Base-by-base conservation (phyloP, 2,329 filamentous ascomycete species). In the Trichoderma atroviride region DNA sequence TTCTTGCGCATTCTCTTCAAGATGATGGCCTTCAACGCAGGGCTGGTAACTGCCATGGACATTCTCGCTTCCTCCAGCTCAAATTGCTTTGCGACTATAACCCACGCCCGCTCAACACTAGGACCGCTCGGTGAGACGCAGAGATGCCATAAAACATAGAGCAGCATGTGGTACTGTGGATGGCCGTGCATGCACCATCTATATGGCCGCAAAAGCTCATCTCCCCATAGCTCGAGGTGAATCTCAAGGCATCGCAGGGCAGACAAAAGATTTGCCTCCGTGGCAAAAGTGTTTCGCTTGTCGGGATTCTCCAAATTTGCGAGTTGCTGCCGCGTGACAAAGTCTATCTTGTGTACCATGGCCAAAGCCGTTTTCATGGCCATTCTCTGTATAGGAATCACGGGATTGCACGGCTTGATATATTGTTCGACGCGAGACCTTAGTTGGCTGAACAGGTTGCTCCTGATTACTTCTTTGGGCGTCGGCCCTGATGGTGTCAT, bases 321-420 rank as follows among this genome's bases (percentile, higher is more conserved):
- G 68, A 68, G 76, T 70, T 74, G 75, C 58, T 79, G 78, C 11
- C 75, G 74, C 11, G 75, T 73, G 40, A 79, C 76, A 43, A 81
- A 74, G 65, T 80, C 79, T 7, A 79, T 69, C 70, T 82, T 83
- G 11, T 74, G 72, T 1, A 78, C 50, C 7, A 81, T 73, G 11
- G 80, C 70, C 0, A 73, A 74, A 0, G 75, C 73, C 0, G 79
- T 74, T 0, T 75, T 68, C 10, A 76, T 68, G 1, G 78, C 78
- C 66, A 79, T 73, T 31, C 74, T 73, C 4, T 80, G 78, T 31
- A 80, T 75, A 0, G 87, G 87, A 1, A 88, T 80, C 0, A 83
- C 81, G 72, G 85, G 84, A 67, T 89, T 87, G 70, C 83, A 85
- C 37, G 85, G 78, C 7, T 69, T 58, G 35, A 73, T 57, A 9